Evolutionary conservation across 2,329 filamentous ascomycete species (phyloP).

Genomic region (Berkeleyomyces basicola): DNA sequence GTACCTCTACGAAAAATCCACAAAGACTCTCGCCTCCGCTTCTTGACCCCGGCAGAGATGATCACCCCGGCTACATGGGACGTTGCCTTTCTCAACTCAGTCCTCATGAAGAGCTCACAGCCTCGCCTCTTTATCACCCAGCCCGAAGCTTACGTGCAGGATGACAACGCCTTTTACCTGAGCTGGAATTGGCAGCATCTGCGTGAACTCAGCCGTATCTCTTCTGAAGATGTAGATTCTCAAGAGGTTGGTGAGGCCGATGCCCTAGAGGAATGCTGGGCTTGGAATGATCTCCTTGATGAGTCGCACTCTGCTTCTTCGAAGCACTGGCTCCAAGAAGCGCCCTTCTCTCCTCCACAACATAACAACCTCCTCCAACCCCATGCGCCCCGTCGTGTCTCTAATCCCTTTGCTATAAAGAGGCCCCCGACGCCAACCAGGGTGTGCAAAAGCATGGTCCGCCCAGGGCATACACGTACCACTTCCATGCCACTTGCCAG

Average conservation of each 20-base stretch:
- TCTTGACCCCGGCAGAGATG: slow-evolving; percentile 56
- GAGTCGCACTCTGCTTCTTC: slow-evolving; percentile 21
- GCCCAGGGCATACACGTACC: slow-evolving; percentile 32
- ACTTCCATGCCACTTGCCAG: slow-evolving; percentile 31
- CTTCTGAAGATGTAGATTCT: slow-evolving; percentile 27
- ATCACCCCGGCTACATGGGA: slow-evolving; percentile 56
- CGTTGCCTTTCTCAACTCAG: slow-evolving; percentile 50
- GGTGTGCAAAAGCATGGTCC: slow-evolving; percentile 27
- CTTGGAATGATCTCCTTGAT: slow-evolving; percentile 48
- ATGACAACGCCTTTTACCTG: slow-evolving; percentile 32
- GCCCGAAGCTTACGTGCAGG: slow-evolving; percentile 57
- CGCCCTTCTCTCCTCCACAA: background rate
- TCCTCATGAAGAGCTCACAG: slow-evolving; percentile 54
- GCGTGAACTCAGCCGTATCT: slow-evolving; percentile 42
- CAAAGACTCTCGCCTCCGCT: slow-evolving; percentile 55
- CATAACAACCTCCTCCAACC: background rate
- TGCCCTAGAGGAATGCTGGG: slow-evolving; percentile 49
- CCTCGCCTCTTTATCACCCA: slow-evolving; percentile 62
- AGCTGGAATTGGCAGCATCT: slow-evolving; percentile 58
- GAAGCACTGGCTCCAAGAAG: background rate
- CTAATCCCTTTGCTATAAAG: slow-evolving; percentile 20
- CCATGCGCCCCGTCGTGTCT: slow-evolving; percentile 23
- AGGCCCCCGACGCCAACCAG: slow-evolving; percentile 27
- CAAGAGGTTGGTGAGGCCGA: slow-evolving; percentile 42
- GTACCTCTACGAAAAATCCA: slow-evolving; percentile 63